A percentile compares a stretch with the other conserved stretches of the same genome.
phyloP scores from a whole-genome alignment of 148 eudicot genomes.

The Dianthus caryophyllus region DNA sequence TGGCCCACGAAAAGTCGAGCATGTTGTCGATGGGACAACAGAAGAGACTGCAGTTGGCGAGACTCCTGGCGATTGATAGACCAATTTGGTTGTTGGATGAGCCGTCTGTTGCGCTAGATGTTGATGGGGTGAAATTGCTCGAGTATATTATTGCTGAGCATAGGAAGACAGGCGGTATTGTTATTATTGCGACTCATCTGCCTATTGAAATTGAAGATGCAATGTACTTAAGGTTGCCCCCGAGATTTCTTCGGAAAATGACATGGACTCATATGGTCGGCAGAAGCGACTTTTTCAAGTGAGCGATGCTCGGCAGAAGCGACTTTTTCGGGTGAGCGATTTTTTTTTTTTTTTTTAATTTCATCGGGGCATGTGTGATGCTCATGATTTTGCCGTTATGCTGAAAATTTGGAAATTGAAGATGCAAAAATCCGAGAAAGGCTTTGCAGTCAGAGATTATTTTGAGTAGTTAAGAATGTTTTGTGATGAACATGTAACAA shows the following conservation, averaged over 20 bases:
- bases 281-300: not conserved
- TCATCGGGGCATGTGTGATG: too few relatives aligned
- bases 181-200: conserved; percentile 70
- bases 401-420: too few relatives aligned
- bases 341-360: too few relatives aligned
- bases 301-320: too few relatives aligned
- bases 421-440: too few relatives aligned
- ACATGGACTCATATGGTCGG: conserved; percentile 30
- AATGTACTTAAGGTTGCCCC: conserved; percentile 46
- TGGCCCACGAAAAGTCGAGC: conserved; percentile 76
- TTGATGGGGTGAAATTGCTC: conserved; percentile 74
- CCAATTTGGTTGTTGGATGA: conserved; percentile 95
- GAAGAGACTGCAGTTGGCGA: conserved; percentile 79
- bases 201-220: conserved; percentile 78
- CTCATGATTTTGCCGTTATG: too few relatives aligned
- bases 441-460: too few relatives aligned
- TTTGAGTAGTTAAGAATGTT: too few relatives aligned
- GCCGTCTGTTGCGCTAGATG: conserved; percentile 90
- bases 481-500: too few relatives aligned
- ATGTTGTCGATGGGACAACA: conserved; percentile 91
- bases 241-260: conserved; percentile 88
- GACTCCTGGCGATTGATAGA: conserved; percentile 83
- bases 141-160: conserved; percentile 37
- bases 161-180: conserved; percentile 53
- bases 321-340: too few relatives aligned